phyloP scores from a whole-genome alignment of 176 grass and related monocot genomes.

The Coix lacrymajobi region DNA sequence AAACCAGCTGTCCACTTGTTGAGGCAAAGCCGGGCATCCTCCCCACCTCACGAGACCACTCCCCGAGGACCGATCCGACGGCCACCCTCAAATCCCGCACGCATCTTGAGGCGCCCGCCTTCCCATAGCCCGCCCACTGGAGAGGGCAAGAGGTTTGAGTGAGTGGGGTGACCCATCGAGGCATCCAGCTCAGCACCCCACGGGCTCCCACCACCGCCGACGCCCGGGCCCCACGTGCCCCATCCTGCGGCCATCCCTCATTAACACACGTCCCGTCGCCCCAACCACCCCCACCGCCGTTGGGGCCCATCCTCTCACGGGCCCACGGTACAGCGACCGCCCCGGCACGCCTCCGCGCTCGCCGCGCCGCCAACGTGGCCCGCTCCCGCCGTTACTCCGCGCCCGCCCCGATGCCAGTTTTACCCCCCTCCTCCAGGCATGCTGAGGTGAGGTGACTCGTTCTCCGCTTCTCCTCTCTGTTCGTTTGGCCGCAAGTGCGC shows the following conservation, averaged over 20 bases:
- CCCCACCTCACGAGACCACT: background rate
- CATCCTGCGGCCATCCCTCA: background rate
- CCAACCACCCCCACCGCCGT: background rate
- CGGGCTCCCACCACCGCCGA: background rate
- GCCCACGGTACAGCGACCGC: background rate
- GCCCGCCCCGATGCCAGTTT: background rate
- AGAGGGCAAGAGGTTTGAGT: no score
- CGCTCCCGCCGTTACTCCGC: background rate
- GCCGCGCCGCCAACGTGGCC: background rate
- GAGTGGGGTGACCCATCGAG: no score
- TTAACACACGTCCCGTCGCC: background rate
- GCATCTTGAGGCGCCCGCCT: background rate
- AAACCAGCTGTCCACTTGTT: conserved; percentile 9
- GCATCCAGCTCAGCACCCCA: conserved; percentile 35
- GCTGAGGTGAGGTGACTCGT: background rate
- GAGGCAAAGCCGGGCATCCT: background rate
- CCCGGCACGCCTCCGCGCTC: background rate
- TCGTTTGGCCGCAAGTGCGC: background rate
- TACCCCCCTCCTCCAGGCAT: background rate
- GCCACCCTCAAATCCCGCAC: conserved; percentile 24
- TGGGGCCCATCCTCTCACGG: background rate
- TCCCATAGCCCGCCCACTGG: background rate
- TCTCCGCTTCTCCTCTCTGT: background rate
- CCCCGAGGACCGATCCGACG: conserved; percentile 9
- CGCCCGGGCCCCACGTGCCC: background rate